phyloP scores from a whole-genome alignment of 2,329 filamentous ascomycete species.

The Talaromyces rugulosus region DNA sequence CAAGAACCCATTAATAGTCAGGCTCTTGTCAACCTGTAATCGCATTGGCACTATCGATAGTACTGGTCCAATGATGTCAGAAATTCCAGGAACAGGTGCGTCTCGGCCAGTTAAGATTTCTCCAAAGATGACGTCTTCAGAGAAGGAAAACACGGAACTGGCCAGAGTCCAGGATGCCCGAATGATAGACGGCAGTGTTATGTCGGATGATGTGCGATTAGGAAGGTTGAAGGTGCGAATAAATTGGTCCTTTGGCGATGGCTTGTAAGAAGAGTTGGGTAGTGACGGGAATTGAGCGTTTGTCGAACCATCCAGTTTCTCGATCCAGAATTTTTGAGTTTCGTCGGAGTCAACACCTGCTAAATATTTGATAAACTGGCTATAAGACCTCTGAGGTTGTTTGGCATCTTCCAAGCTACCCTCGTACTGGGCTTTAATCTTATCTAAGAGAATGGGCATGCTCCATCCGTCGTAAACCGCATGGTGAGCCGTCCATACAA shows the following conservation, averaged over 20 bases:
- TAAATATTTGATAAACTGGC: conserved; percentile 12
- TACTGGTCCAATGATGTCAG: conserved; percentile 37
- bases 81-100: conserved; percentile 30
- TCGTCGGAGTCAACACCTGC: conserved; percentile 15
- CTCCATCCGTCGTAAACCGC: conserved; percentile 40
- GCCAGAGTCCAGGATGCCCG: conserved; percentile 40
- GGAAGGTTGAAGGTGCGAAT: conserved; percentile 7
- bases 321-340: conserved; percentile 20
- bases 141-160: conserved; percentile 32
- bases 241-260: conserved; percentile 10
- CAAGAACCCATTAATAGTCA: conserved; percentile 45
- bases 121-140: conserved; percentile 40
- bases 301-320: conserved; percentile 12
- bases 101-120: conserved; percentile 40
- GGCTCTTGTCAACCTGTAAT: conserved; percentile 26
- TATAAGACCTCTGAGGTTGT: conserved; percentile 1
- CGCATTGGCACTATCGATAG: conserved; percentile 40
- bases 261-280: conserved; percentile 12
- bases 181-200: conserved; percentile 30
- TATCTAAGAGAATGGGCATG: conserved; percentile 18
- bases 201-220: conserved; percentile 7
- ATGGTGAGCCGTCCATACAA: conserved; percentile 41
- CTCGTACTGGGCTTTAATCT: conserved; percentile 14
- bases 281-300: conserved; percentile 12
- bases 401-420: not conserved